These are phyloP conservation scores for Scedosporium dehoogii DNA, from an alignment of 2,329 filamentous ascomycete species.

Conservation along the genomic window DNA sequence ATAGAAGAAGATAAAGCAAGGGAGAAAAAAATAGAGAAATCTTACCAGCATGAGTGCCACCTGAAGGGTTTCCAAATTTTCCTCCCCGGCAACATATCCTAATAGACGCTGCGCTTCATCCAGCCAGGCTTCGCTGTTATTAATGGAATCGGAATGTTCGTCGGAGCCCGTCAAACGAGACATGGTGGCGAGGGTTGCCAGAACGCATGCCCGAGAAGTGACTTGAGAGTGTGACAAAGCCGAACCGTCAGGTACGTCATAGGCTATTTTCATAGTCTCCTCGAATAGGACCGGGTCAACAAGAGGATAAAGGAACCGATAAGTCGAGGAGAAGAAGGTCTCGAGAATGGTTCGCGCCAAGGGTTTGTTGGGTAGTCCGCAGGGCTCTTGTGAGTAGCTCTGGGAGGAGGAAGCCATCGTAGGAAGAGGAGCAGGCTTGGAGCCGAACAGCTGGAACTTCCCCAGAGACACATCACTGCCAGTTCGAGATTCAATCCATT, in stretches of 20 bases:
- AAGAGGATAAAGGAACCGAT: slow-evolving; percentile 37
- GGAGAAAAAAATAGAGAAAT: neutral
- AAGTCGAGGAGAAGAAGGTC: slow-evolving; percentile 19
- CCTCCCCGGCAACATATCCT: slow-evolving; percentile 29
- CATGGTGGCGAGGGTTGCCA: slow-evolving; percentile 32
- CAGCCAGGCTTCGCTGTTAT: slow-evolving; percentile 30
- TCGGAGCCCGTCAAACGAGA: slow-evolving; percentile 14
- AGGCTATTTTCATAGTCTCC: slow-evolving; percentile 34
- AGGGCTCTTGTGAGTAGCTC: neutral
- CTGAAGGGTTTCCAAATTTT: slow-evolving; percentile 32
- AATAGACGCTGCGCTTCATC: slow-evolving; percentile 31
- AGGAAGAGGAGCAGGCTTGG: slow-evolving; percentile 7
- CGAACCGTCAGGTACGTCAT: slow-evolving; percentile 17
- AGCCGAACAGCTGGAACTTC: slow-evolving; percentile 12
- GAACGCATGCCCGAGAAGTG: slow-evolving; percentile 34
- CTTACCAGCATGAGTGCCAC: slow-evolving; percentile 37
- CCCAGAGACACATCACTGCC: slow-evolving; percentile 22
- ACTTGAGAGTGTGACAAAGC: slow-evolving; percentile 16
- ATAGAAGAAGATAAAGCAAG: neutral
- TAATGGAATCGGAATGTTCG: slow-evolving; percentile 15
- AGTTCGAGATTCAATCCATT: slow-evolving; percentile 36
- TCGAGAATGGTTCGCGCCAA: slow-evolving; percentile 16
- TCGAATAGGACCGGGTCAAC: slow-evolving; percentile 36
- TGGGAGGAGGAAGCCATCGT: neutral
- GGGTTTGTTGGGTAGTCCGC: slow-evolving; percentile 24